These are phyloP conservation scores for Lenzites betulinus DNA, from an alignment of 768 basidiomycete genomes.

Conservation along the genomic window DNA sequence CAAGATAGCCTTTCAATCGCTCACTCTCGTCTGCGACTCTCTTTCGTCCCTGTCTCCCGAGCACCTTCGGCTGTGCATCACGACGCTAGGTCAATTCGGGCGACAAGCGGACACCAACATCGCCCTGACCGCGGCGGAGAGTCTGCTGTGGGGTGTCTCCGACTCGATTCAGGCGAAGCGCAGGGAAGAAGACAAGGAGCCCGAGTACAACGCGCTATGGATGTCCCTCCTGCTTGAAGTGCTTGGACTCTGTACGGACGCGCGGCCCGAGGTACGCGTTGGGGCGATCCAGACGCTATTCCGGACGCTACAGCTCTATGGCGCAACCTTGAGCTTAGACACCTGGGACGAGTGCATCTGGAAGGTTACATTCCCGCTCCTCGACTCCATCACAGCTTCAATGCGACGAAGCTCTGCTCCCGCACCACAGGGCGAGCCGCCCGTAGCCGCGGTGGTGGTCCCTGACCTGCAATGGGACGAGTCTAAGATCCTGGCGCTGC, in stretches of 20 bases:
- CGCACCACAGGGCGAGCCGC: conserved; percentile 10
- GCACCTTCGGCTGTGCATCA: conserved; percentile 86
- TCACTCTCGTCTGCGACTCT: conserved; percentile 94
- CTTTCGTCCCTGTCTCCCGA: conserved; percentile 78
- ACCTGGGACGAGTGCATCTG: conserved; percentile 94
- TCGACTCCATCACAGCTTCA: conserved; percentile 66
- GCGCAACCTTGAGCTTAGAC: conserved; percentile 74
- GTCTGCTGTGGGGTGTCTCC: conserved; percentile 93
- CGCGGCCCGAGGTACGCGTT: conserved; percentile 84
- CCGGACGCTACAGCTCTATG: conserved; percentile 91
- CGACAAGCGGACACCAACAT: conserved; percentile 95
- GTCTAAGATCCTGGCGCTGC: conserved; percentile 81
- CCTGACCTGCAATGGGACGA: conserved; percentile 74
- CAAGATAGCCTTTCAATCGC: conserved; percentile 91
- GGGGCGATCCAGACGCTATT: conserved; percentile 96
- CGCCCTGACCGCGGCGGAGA: conserved; percentile 90
- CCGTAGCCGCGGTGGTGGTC: conserved; percentile 16
- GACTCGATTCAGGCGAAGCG: conserved; percentile 91
- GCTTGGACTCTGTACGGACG: conserved; percentile 78
- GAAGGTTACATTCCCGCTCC: conserved; percentile 85
- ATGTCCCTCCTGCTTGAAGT: conserved; percentile 88
- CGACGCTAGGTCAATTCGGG: conserved; percentile 89
- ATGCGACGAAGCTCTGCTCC: conserved; percentile 42
- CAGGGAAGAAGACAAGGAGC: conserved; percentile 58
- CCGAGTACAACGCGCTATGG: conserved; percentile 88